Evolutionary conservation across 345 rosid genomes (phyloP).

Genomic region (Lepidium sativum): DNA sequence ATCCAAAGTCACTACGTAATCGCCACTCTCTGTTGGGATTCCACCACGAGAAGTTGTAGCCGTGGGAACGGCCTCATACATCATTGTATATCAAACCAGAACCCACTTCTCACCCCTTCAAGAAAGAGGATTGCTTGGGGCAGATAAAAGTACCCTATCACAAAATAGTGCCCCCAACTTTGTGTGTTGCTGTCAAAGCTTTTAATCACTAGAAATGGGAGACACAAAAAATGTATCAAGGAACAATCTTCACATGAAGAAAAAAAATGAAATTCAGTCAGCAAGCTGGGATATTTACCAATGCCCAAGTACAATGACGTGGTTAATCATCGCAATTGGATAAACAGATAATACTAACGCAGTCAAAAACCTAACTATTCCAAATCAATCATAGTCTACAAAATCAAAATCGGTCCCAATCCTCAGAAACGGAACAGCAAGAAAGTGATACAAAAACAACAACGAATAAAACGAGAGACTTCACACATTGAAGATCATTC

Average conservation of each 20-base stretch:
- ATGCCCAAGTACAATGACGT: constrained; percentile 3
- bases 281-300: constrained; percentile 1
- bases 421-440: neutral
- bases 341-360: neutral
- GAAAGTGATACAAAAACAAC: neutral
- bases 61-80: constrained; percentile 67
- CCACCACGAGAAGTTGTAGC: constrained; percentile 44
- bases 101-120: neutral
- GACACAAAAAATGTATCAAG: neutral
- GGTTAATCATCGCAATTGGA: neutral
- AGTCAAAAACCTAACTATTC: neutral
- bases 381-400: neutral
- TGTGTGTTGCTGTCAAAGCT: neutral
- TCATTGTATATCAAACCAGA: constrained; percentile 29
- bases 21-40: constrained; percentile 43
- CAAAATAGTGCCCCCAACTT: neutral
- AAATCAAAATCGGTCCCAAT: neutral
- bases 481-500: neutral
- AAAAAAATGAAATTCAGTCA: neutral
- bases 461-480: neutral
- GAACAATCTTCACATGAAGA: neutral
- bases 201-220: constrained; percentile 6
- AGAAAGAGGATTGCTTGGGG: neutral
- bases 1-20: constrained; percentile 69
- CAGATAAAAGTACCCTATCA: neutral